Conservation (phyloP, 106 monocot species). For the Apostasia shenzhenica region DNA sequence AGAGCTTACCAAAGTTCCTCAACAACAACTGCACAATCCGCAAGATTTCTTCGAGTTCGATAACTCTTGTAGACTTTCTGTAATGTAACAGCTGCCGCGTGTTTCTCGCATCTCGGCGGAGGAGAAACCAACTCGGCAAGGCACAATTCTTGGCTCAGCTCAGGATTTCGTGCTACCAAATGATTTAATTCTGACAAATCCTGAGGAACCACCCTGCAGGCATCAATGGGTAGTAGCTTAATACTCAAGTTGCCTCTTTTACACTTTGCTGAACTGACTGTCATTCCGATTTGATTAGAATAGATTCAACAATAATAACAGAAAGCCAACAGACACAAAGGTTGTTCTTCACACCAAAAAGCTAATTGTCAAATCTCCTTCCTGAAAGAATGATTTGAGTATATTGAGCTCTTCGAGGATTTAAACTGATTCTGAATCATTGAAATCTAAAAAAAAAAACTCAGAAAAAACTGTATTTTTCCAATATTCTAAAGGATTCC, state of each 20-base stretch:
- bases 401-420: no score
- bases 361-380: no score
- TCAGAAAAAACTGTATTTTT: no score
- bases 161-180: slow-evolving; percentile 2
- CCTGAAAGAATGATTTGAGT: no score
- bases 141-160: not conserved
- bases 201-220: not conserved
- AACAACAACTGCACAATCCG: slow-evolving; percentile 82
- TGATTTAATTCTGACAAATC: slow-evolving; percentile 18
- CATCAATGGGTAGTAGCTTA: not conserved
- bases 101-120: slow-evolving; percentile 34
- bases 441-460: no score
- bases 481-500: no score
- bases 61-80: slow-evolving; percentile 95
- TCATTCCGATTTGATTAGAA: slow-evolving; percentile 1
- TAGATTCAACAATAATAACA: not conserved
- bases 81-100: slow-evolving; percentile 66
- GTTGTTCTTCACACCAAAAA: no score
- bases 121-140: slow-evolving; percentile 11
- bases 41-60: slow-evolving; percentile 73
- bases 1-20: slow-evolving; percentile 68
- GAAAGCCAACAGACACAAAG: no score
- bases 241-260: slow-evolving; percentile 1
- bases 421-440: no score
- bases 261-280: not conserved